These are phyloP conservation scores for Trichosanthes truncata DNA, from an alignment of 306 rosid species.

Conservation along the genomic window DNA sequence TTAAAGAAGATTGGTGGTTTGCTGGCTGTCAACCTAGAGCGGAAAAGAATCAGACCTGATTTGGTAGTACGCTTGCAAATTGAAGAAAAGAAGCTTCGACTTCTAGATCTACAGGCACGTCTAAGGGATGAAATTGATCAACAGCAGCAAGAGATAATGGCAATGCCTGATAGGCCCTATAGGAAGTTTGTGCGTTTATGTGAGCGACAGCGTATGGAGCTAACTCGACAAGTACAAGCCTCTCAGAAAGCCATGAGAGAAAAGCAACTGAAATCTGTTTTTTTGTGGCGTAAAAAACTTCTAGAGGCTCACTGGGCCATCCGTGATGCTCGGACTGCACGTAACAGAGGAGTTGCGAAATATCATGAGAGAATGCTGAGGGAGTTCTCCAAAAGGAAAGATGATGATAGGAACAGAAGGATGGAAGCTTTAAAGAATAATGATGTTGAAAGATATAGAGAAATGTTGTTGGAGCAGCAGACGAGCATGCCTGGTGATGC, in stretches of 20 bases:
- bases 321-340: slow-evolving; percentile 95
- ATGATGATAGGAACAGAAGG: slow-evolving; percentile 82
- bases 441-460: slow-evolving; percentile 95
- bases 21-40: slow-evolving; percentile 78
- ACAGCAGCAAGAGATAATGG: slow-evolving; percentile 97
- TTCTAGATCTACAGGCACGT: slow-evolving; percentile 79
- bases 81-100: slow-evolving; percentile 89
- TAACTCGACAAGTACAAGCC: slow-evolving; percentile 83
- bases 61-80: slow-evolving; percentile 84
- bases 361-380: slow-evolving; percentile 91
- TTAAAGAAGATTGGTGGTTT: slow-evolving; percentile 83
- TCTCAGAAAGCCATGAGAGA: slow-evolving; percentile 81
- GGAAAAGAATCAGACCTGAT: slow-evolving; percentile 95
- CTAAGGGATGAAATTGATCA: slow-evolving; percentile 93
- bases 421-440: slow-evolving; percentile 97
- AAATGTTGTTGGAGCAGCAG: slow-evolving; percentile 94
- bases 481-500: slow-evolving; percentile 83
- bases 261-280: slow-evolving; percentile 86
- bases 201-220: slow-evolving; percentile 94
- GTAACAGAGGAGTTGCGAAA: slow-evolving; percentile 95
- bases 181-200: slow-evolving; percentile 87
- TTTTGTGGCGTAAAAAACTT: slow-evolving; percentile 95
- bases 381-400: slow-evolving; percentile 91
- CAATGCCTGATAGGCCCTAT: slow-evolving; percentile 96
- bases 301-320: slow-evolving; percentile 95